Conservation (phyloP, 371 early-diverging fungal species). For the Mucor lusitanicus region DNA sequence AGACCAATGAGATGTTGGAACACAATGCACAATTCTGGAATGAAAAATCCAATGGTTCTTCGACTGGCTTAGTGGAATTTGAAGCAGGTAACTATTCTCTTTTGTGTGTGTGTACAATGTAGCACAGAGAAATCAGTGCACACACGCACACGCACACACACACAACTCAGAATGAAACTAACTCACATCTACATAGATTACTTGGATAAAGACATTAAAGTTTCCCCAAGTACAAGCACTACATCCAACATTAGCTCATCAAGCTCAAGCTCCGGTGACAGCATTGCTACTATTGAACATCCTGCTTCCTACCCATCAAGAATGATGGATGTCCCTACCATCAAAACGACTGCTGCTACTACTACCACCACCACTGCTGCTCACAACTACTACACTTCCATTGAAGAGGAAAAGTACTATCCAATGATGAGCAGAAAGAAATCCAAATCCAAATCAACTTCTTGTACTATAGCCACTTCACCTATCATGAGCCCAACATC, state of each 20-base stretch:
- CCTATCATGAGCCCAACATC: background rate
- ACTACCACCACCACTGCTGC: background rate
- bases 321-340: background rate
- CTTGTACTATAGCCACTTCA: background rate
- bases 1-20: slow-evolving; percentile 41
- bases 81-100: slow-evolving; percentile 12
- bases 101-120: slow-evolving; percentile 4
- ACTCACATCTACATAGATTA: background rate
- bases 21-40: slow-evolving; percentile 47
- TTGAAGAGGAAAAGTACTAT: slow-evolving; percentile 5
- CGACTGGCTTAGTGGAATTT: slow-evolving; percentile 6
- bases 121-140: slow-evolving; percentile 21
- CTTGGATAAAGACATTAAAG: slow-evolving; percentile 20
- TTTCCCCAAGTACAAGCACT: slow-evolving; percentile 32
- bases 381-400: background rate
- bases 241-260: slow-evolving; percentile 25
- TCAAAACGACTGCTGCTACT: background rate
- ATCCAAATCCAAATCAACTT: background rate
- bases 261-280: slow-evolving; percentile 29
- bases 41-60: background rate
- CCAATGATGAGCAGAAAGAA: background rate
- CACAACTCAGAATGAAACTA: no score
- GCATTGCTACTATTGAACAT: slow-evolving; percentile 23
- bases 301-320: background rate
- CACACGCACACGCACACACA: background rate